Conservation (phyloP, 495 filamentous ascomycete species). For the Halenospora varia region DNA sequence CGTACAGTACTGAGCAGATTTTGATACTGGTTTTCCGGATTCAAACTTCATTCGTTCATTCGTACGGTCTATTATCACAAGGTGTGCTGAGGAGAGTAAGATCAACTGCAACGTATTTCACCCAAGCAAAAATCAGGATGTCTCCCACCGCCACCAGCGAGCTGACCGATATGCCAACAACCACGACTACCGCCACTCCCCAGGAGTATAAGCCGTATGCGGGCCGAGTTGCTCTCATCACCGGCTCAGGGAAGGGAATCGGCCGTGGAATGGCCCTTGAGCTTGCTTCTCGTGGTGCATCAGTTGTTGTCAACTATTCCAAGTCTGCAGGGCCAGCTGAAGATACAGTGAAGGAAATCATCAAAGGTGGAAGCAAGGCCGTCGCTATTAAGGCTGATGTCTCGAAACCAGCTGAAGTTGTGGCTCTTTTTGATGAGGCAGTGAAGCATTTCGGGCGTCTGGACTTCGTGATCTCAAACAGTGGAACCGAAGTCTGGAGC, state of each 20-base stretch:
- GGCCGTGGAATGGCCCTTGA: conserved; percentile 73
- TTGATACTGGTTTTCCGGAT: too few species aligned
- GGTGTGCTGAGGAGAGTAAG: too few species aligned
- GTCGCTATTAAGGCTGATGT: conserved; percentile 75
- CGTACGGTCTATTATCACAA: too few species aligned
- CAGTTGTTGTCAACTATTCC: conserved; percentile 75
- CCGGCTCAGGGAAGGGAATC: conserved; percentile 69
- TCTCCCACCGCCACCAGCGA: not conserved
- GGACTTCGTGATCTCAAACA: conserved; percentile 73
- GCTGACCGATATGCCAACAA: not conserved
- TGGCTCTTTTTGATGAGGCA: conserved; percentile 57
- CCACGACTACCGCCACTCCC: not conserved
- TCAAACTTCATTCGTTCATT: too few species aligned
- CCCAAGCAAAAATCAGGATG: not conserved
- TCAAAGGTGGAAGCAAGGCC: conserved; percentile 50
- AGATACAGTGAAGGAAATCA: conserved; percentile 58
- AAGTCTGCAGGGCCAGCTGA: conserved; percentile 58
- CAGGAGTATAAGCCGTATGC: conserved; percentile 31
- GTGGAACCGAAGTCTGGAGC: conserved; percentile 60
- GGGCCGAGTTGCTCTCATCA: conserved; percentile 71
- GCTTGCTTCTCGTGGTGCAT: conserved; percentile 66
- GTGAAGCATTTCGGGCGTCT: conserved; percentile 63
- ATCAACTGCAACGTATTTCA: too few species aligned
- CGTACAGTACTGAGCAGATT: too few species aligned
- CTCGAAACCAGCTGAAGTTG: conserved; percentile 59